A percentile compares a stretch with the other conserved stretches of the same genome.
Conservation (phyloP, 164 flowering plant genomes). For the Piper longum region DNA sequence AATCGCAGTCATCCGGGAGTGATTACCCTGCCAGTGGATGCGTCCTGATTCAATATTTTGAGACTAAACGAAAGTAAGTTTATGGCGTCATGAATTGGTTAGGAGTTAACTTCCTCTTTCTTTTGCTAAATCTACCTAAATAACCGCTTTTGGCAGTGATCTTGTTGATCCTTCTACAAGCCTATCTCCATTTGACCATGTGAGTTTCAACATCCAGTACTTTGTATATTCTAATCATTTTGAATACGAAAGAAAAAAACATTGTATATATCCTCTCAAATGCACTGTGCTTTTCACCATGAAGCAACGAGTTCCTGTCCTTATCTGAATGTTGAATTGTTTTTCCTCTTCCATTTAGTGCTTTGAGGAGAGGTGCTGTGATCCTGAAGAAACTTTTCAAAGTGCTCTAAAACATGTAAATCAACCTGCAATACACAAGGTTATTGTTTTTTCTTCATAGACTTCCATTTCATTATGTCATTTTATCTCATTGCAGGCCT, state of each 20-base stretch:
- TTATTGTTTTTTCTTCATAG: neutral
- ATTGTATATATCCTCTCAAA: too few species aligned
- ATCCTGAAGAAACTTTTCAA: conserved; percentile 20
- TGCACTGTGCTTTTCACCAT: neutral
- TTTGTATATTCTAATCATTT: too few species aligned
- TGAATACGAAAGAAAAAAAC: too few species aligned
- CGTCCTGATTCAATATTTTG: conserved; percentile 20
- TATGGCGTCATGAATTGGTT: too few species aligned
- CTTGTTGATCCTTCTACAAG: conserved; percentile 23
- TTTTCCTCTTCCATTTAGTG: conserved; percentile 11
- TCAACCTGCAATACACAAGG: neutral
- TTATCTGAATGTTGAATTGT: neutral
- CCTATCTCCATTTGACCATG: conserved; percentile 19
- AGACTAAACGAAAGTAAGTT: conserved; percentile 12
- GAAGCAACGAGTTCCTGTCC: neutral
- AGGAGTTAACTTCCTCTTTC: neutral
- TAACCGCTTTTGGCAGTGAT: conserved; percentile 15
- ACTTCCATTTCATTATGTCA: neutral
- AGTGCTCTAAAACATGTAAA: conserved; percentile 22
- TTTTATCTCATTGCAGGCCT: conserved; percentile 17
- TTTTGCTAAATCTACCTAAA: neutral
- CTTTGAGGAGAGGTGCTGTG: conserved; percentile 22
- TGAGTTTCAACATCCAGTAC: neutral
- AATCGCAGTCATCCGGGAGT: conserved; percentile 2
- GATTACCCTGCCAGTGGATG: conserved; percentile 7